Base-by-base conservation (phyloP, 257 asterid species). In the Schizonepeta tenuifolia region DNA sequence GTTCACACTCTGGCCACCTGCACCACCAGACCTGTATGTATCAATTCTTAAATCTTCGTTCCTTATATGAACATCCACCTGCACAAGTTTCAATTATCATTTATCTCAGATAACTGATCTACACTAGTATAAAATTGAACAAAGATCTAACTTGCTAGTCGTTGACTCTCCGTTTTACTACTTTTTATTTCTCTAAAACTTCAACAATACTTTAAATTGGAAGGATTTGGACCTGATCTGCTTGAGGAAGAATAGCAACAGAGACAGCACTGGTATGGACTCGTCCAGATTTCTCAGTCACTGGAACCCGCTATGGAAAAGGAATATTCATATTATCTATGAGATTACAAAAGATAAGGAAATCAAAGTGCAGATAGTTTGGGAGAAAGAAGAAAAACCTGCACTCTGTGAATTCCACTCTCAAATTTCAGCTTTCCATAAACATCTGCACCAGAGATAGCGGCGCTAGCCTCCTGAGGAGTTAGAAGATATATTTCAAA, bases 241-340 rank as follows among this genome's bases (percentile, higher is more conserved):
- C 99, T 82, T 94, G 97, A 57, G 97, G 99, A 75, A 94, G 97
- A 70, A 94, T 86, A 75, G 83, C 99, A 75, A 94, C 90, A 59
- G 99, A 87, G 55, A 91, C 92, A 26, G 99, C 99, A 87, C 97
- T 89, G 62, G 99, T 91, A 86, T 94, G 99, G 68, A 94, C 88
- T 68, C 97, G 96, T 54, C 97, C 97, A 67, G 90, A 81, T 84
- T 94, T 94, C 83, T 91, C 97, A 28, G 98, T 94, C 75, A 89
- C 82, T 7, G 98, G 98, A 81, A 94, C 97, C 77, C 98, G 87
- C 97, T 94, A 75, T 77, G 84, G 47, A 73, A 80, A 69, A 75
- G 54, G 28, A 66, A 43, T 74, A 63, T 61, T 58, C 35, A 46
- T 71, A 71, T 77, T 66, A 58, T 50, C 73, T 24, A 24, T 24